A percentile compares a stretch with the other conserved stretches of the same genome.
phyloP scores from a whole-genome alignment of 2,329 filamentous ascomycete genomes.

The Ilyonectria sp. region DNA sequence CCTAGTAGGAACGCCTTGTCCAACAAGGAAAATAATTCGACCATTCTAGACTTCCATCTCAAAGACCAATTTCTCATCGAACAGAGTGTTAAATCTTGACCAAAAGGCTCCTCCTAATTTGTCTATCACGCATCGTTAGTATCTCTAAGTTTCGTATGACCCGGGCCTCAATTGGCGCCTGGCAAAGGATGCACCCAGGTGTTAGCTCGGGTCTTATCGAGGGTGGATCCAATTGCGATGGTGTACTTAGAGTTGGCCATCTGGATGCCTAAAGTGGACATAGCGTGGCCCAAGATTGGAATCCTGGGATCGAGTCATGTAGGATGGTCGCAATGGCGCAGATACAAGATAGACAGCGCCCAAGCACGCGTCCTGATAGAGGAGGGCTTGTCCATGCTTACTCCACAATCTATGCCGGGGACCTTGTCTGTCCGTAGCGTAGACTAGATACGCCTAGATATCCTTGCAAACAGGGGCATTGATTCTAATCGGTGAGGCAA shows the following conservation, averaged over 20 bases:
- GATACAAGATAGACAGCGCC: background rate
- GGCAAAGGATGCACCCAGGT: background rate
- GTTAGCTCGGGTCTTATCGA: background rate
- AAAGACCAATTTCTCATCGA: too few species aligned
- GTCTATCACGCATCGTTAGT: too few species aligned
- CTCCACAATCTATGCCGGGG: background rate
- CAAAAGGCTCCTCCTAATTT: too few species aligned
- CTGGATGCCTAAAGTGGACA: slow-evolving; percentile 9
- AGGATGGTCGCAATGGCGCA: background rate
- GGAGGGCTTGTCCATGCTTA: background rate
- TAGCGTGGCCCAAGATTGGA: background rate
- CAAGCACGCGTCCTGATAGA: background rate
- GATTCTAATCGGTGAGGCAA: background rate
- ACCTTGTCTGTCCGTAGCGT: background rate
- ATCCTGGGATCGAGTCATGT: background rate
- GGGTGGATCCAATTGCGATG: background rate
- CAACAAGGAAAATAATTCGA: too few species aligned
- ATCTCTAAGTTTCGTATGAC: too few species aligned
- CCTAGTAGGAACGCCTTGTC: too few species aligned
- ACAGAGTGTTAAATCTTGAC: too few species aligned
- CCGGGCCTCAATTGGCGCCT: background rate
- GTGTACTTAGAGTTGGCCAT: slow-evolving; percentile 9
- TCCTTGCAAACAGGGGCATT: background rate
- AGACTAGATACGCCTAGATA: background rate
- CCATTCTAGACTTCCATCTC: too few species aligned